Evolutionary conservation across 805 yeast species (phyloP).

Genomic region (Candida nitratophila): DNA sequence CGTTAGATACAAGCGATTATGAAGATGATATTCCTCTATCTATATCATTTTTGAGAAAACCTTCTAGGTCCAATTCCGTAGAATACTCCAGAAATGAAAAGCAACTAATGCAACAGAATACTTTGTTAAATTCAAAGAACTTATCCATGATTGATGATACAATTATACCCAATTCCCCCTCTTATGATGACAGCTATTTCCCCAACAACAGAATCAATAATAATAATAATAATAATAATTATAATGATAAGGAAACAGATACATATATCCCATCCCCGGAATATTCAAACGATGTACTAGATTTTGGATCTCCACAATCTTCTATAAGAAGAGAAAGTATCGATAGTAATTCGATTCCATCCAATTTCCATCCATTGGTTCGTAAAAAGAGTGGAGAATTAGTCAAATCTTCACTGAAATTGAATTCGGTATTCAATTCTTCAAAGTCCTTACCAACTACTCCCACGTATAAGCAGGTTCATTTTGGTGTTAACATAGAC

Average conservation of each 20-base stretch:
- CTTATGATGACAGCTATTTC: not conserved
- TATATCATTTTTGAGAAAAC: conserved; percentile 24
- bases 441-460: conserved; percentile 40
- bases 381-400: conserved; percentile 88
- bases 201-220: too few species aligned
- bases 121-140: conserved; percentile 18
- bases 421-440: conserved; percentile 17
- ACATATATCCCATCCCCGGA: not conserved
- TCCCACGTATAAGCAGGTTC: conserved; percentile 70
- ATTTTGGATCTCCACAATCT: not conserved
- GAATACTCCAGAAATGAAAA: conserved; percentile 13
- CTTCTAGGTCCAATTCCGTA: conserved; percentile 22
- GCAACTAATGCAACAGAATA: conserved; percentile 24
- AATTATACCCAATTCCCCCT: not conserved
- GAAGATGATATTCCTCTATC: conserved; percentile 22
- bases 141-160: not conserved
- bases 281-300: not conserved
- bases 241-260: not conserved
- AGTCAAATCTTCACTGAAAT: conserved; percentile 66
- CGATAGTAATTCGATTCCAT: not conserved
- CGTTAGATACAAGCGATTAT: conserved; percentile 1
- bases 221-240: too few species aligned
- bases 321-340: not conserved
- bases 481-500: conserved; percentile 71
- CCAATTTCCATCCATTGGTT: conserved; percentile 34